Conservation (phyloP, 2,329 filamentous ascomycete species). For the Trichoderma sp. region DNA sequence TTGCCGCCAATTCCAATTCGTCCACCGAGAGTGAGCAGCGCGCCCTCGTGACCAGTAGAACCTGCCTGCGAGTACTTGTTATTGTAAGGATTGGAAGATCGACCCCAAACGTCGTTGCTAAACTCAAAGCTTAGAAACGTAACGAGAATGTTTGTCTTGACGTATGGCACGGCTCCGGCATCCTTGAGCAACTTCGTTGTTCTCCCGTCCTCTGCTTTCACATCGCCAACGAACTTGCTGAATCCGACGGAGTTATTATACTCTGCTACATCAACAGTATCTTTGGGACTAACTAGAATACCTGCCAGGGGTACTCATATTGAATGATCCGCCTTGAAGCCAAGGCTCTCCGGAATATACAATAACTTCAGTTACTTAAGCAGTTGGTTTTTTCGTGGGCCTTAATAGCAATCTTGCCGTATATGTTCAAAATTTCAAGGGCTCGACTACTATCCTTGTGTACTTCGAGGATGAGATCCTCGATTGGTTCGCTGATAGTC, state of each 20-base stretch:
- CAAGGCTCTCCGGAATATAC: too few relatives aligned
- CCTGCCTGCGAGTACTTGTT: too few relatives aligned
- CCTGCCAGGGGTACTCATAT: background rate
- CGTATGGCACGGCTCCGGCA: background rate
- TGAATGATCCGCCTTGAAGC: background rate
- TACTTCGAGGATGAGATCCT: background rate
- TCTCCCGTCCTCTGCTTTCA: background rate
- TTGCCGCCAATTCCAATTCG: too few relatives aligned
- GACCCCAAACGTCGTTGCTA: background rate
- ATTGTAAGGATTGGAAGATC: background rate
- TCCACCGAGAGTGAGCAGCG: too few relatives aligned
- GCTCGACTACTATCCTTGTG: background rate
- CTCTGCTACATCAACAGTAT: background rate
- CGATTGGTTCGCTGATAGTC: background rate
- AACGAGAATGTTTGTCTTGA: background rate
- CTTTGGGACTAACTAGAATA: background rate
- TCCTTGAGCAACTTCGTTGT: background rate
- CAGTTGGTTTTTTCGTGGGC: background rate
- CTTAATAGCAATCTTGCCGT: background rate
- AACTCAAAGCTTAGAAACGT: background rate
- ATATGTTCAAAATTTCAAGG: background rate
- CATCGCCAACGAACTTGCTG: background rate
- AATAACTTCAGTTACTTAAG: background rate
- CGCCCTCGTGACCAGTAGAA: too few relatives aligned
- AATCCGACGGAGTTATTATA: background rate